These are phyloP conservation scores for Picochlorum sp. DNA, from an alignment of 139 green algal genomes.

Conservation along the genomic window DNA sequence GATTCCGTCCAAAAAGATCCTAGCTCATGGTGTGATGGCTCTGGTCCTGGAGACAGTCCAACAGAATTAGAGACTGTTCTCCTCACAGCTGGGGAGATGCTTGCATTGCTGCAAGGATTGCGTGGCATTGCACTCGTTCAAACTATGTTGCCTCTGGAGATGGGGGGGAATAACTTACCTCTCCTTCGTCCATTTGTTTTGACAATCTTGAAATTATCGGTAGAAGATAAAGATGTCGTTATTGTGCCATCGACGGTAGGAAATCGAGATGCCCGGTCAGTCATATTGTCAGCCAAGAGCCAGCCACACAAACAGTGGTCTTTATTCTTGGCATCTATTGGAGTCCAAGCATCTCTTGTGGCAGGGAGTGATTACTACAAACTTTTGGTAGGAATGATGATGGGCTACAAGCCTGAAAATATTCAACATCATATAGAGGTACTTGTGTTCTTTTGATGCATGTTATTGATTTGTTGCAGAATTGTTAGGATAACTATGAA, in stretches of 20 bases:
- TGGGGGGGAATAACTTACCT: conserved; percentile 5
- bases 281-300: conserved; percentile 31
- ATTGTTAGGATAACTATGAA: neutral
- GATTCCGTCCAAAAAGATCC: conserved; percentile 5
- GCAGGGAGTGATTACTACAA: conserved; percentile 54
- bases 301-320: conserved; percentile 39
- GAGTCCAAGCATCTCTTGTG: conserved; percentile 34
- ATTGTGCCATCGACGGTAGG: conserved; percentile 3
- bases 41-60: conserved; percentile 13
- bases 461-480: neutral
- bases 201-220: conserved; percentile 10
- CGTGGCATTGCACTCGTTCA: conserved; percentile 40
- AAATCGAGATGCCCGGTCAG: conserved; percentile 18
- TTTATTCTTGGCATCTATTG: conserved; percentile 29
- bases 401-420: conserved; percentile 40
- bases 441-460: neutral
- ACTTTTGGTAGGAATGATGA: conserved; percentile 37
- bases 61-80: conserved; percentile 6
- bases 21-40: conserved; percentile 25
- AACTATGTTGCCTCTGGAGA: conserved; percentile 23
- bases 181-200: conserved; percentile 35
- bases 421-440: conserved; percentile 34
- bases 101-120: conserved; percentile 18
- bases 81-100: conserved; percentile 37
- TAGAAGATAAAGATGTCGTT: conserved; percentile 8